Base-by-base conservation (phyloP, 495 filamentous ascomycete genomes). In the Pyrenula massariospora region DNA sequence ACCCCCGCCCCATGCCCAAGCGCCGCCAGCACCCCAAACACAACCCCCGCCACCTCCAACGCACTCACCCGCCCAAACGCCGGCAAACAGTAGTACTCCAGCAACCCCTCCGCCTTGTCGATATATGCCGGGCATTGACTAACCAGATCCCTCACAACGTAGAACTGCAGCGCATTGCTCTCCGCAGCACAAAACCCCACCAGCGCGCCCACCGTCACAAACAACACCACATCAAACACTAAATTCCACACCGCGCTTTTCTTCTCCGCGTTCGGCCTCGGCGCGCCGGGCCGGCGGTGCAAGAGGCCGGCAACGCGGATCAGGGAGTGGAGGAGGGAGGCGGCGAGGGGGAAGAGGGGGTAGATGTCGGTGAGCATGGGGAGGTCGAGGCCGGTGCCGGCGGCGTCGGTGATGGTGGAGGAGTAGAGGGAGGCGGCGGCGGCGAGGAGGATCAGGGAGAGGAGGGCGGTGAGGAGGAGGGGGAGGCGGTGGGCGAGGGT, bases 391-490 rank as follows among this genome's bases (percentile, higher is more conserved):
- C 31, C 31, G 31, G 5, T 15, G 8, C 8, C 5, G 31, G 31
- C 31, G 31, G 8, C 15, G 31, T 5, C 15, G 31, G 5, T 42
- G 5, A 8, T 15, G 31, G 15, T 42, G 8, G 5, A 8, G 31
- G 31, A 42, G 31, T 5, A 42, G 31, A 8, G 15, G 31, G 15
- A 15, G 8, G 31, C 5, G 31, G 31, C 31, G 31, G 31, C 31
- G 31, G 31, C 15, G 31, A 15, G 15, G 31, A 52, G 49, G 19
- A 2, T 2, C 3, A 52, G 20, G 20, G 3, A 22, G 52, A 42
- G 31, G 52, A 52, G 52, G 47, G 52, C 21, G 22, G 54, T 20
- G 22, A 49, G 56, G 23, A 58, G 54, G 58, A 54, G 55, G 60
- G 24, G 12, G 24, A 8, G n/a, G 23, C 22, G 25, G 15, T 22